phyloP scores from a whole-genome alignment of 371 early-diverging fungal genomes.

The Apophysomyces ossiformis region DNA sequence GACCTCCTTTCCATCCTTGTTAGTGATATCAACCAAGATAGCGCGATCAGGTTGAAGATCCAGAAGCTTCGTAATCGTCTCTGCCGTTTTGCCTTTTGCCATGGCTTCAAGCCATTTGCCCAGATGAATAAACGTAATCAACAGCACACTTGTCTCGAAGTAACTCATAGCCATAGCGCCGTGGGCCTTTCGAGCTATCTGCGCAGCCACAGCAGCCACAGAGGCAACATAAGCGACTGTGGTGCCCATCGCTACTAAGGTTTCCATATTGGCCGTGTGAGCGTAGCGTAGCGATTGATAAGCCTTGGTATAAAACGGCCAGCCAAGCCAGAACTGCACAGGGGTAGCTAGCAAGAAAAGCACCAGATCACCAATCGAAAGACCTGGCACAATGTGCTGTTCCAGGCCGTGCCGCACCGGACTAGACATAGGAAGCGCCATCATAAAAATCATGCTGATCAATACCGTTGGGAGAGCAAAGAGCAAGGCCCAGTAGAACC shows the following conservation, averaged over 20 bases:
- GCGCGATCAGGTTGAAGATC: slow-evolving; percentile 71
- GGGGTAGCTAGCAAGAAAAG: slow-evolving; percentile 61
- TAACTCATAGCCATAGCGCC: slow-evolving; percentile 52
- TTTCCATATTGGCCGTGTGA: slow-evolving; percentile 74
- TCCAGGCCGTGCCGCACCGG: slow-evolving; percentile 42
- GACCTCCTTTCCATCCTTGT: slow-evolving; percentile 10
- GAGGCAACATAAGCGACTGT: slow-evolving; percentile 68
- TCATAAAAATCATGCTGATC: slow-evolving; percentile 65
- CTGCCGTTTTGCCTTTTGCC: slow-evolving; percentile 74
- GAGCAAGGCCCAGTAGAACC: slow-evolving; percentile 58
- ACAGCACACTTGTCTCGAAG: slow-evolving; percentile 71
- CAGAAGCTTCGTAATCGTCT: slow-evolving; percentile 71
- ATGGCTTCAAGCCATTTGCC: slow-evolving; percentile 75
- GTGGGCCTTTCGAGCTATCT: slow-evolving; percentile 44
- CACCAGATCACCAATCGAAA: slow-evolving; percentile 53
- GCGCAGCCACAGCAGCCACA: slow-evolving; percentile 57
- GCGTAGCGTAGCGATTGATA: slow-evolving; percentile 60
- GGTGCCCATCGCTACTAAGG: slow-evolving; percentile 69
- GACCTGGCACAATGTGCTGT: slow-evolving; percentile 43
- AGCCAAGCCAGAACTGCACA: slow-evolving; percentile 61
- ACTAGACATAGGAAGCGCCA: slow-evolving; percentile 54
- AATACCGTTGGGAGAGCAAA: slow-evolving; percentile 68
- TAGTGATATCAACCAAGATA: slow-evolving; percentile 40
- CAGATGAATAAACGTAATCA: slow-evolving; percentile 71
- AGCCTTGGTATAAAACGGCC: slow-evolving; percentile 58